Evolutionary conservation across 768 basidiomycete species (phyloP).

Genomic region (Macrolepiota fuliginosa): DNA sequence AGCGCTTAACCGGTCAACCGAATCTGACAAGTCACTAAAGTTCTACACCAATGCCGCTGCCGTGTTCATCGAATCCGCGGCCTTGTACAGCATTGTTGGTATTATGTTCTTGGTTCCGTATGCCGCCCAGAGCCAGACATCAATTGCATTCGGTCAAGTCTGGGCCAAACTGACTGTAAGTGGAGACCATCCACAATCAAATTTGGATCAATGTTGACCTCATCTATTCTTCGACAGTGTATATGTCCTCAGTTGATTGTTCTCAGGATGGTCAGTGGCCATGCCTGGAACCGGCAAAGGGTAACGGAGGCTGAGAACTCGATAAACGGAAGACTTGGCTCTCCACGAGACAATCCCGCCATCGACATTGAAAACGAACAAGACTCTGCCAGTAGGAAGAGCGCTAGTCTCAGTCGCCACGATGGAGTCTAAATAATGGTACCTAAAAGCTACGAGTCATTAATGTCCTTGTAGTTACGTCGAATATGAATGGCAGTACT

Average conservation of each 20-base stretch:
- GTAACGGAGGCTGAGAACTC: slow-evolving; percentile 14
- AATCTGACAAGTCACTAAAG: slow-evolving; percentile 20
- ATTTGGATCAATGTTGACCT: neutral
- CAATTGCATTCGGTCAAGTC: slow-evolving; percentile 36
- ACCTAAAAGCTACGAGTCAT: no score
- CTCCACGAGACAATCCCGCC: neutral
- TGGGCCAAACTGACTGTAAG: slow-evolving; percentile 41
- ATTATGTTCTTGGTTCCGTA: slow-evolving; percentile 38
- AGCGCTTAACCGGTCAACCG: slow-evolving; percentile 20
- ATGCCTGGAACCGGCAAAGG: slow-evolving; percentile 13
- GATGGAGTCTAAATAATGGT: neutral
- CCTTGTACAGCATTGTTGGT: slow-evolving; percentile 35
- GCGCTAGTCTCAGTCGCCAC: neutral
- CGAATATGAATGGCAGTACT: no score
- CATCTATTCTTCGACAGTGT: neutral
- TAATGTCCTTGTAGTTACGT: no score
- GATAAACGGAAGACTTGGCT: neutral
- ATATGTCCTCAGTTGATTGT: slow-evolving; percentile 17
- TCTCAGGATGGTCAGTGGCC: slow-evolving; percentile 11
- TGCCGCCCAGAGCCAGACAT: slow-evolving; percentile 29
- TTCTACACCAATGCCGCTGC: slow-evolving; percentile 36
- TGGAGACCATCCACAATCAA: slow-evolving; percentile 3
- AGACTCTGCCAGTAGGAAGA: slow-evolving; percentile 2
- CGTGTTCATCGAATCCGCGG: slow-evolving; percentile 39
- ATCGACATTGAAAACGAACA: neutral